Evolutionary conservation across 2,329 filamentous ascomycete species (phyloP), one percentile per base, ranked within the genome.

Genomic region (Aspergillus puulaauensis): DNA sequence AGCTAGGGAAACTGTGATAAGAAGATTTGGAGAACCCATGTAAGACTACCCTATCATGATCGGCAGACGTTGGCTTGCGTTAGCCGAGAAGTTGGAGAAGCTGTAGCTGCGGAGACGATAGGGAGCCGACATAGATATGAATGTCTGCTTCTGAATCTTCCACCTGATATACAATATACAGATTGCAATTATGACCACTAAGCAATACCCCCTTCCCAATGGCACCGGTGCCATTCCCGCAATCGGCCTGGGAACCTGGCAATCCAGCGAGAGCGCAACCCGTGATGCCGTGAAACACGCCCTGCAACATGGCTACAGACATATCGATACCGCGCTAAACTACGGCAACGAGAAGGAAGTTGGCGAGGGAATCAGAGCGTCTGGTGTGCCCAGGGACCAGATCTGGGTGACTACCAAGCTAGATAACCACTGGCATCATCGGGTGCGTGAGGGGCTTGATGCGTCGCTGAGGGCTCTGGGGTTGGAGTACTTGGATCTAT

Each of bases 401-500:
- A 79, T 90, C 68, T 90, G 88, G 76, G 79, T 90, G 65, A 87
- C 84, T 14, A 86, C 85, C 37, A 90, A 89, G 73, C 76, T 89
- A 24, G 86, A 86, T 82, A 88, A 88, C 76, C 84, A 84, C 71
- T 82, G 74, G 72, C 85, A 88, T 73, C 78, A 82, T 65, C 79
- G 81, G 8, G 88, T 90, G 24, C 75, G 84, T 61, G 77, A 83
- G 65, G 86, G 86, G 63, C 84, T 86, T 59, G 80, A 81, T 61
- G 82, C 83, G 40, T 86, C 86, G 48, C 77, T 89, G 60, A 83
- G 86, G 73, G 81, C 83, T 67, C 82, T 89, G 64, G 84, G 82
- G 24, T 77, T 87, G 12, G 86, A 87, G 65, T 90, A 90, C 68
- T 78, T 90, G 59, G 88, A 90, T 68, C 80, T 90, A 17, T 90